These are phyloP conservation scores for Cucurbita ficifolia DNA, from an alignment of 306 rosid genomes.

Conservation along the genomic window DNA sequence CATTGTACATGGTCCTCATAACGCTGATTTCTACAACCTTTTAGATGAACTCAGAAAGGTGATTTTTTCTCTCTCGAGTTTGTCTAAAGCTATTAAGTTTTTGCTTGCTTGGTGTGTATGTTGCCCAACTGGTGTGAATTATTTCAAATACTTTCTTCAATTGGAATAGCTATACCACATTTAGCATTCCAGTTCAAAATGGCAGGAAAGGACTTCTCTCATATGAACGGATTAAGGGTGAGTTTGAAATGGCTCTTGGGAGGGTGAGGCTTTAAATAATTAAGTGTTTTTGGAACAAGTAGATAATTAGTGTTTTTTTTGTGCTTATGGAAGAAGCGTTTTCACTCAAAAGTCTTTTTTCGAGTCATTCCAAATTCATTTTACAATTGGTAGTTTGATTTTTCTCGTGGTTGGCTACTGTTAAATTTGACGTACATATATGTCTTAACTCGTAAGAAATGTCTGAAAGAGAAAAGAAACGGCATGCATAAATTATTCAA, in stretches of 20 bases:
- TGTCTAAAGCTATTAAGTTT: neutral
- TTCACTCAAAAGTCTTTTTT: neutral
- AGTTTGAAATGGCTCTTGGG: neutral
- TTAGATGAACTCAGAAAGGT: conserved; percentile 50
- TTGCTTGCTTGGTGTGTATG: neutral
- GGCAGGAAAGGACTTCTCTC: neutral
- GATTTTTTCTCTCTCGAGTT: neutral
- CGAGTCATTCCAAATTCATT: neutral
- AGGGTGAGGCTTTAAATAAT: neutral
- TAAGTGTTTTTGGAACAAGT: too few relatives aligned
- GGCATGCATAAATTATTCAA: neutral
- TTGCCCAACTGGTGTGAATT: neutral
- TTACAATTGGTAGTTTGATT: neutral
- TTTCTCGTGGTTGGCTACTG: neutral
- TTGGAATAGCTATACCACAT: neutral
- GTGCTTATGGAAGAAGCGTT: neutral
- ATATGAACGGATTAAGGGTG: neutral
- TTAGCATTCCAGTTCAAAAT: neutral
- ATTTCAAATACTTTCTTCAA: neutral
- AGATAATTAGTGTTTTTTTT: too few relatives aligned
- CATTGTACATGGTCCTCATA: conserved; percentile 39
- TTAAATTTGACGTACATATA: neutral
- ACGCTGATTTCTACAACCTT: conserved; percentile 41
- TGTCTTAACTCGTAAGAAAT: neutral
- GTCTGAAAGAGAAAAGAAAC: neutral